These are phyloP conservation scores for Sonneratia alba DNA, from an alignment of 345 rosid species.

Conservation along the genomic window DNA sequence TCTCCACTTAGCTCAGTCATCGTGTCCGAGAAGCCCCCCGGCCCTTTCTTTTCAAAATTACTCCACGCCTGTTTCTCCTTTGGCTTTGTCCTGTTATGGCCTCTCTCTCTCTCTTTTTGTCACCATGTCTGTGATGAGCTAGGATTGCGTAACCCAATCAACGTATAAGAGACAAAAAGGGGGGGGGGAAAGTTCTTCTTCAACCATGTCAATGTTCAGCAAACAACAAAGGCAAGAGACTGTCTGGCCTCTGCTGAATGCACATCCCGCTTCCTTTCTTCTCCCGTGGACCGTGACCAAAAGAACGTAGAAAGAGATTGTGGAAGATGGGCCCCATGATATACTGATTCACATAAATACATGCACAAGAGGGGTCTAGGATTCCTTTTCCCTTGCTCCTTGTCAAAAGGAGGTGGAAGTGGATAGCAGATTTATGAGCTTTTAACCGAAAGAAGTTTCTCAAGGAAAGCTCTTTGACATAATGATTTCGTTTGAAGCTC, in stretches of 20 bases:
- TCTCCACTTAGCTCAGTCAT: slow-evolving; percentile 28
- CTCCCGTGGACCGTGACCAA: not conserved
- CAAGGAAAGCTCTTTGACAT: slow-evolving; percentile 3
- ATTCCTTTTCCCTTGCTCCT: slow-evolving; percentile 7
- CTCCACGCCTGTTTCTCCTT: slow-evolving; percentile 54
- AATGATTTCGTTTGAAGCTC: slow-evolving; percentile 11
- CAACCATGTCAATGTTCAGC: slow-evolving; percentile 10
- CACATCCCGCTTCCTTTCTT: slow-evolving; percentile 13
- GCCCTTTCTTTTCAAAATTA: slow-evolving; percentile 14
- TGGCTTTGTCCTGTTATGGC: slow-evolving; percentile 45
- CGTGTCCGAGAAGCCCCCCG: slow-evolving; percentile 30
- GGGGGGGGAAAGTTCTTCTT: not conserved
- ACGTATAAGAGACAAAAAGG: slow-evolving; percentile 17
- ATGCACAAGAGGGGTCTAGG: slow-evolving; percentile 4
- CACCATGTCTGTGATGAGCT: slow-evolving; percentile 13
- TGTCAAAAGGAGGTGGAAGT: slow-evolving; percentile 7
- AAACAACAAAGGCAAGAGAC: slow-evolving; percentile 9
- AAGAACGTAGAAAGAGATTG: not conserved
- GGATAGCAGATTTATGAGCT: not conserved
- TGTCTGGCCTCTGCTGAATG: not conserved
- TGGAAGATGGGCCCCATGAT: not conserved
- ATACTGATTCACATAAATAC: not conserved
- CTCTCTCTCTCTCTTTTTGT: slow-evolving; percentile 5
- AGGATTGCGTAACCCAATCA: slow-evolving; percentile 4
- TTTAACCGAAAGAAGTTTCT: slow-evolving; percentile 11